Evolutionary conservation across 169 alveolate genomes (phyloP).

Genomic region (Neospora caninum): DNA sequence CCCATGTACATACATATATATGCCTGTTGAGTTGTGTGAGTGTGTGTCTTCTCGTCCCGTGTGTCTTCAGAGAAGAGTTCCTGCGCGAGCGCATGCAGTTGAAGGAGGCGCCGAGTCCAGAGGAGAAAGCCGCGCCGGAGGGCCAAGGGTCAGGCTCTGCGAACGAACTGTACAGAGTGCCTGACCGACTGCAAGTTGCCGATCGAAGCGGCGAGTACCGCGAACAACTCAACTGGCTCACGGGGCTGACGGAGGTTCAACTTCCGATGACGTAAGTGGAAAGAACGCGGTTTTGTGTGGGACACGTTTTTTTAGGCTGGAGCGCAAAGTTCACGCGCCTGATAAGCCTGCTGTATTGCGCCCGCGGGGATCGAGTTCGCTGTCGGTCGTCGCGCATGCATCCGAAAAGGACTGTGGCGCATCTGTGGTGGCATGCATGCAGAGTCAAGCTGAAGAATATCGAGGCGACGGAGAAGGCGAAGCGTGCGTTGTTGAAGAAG

Average conservation of each 20-base stretch:
- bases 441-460: conserved; percentile 70
- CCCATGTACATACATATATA: background rate
- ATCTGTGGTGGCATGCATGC: background rate
- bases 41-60: background rate
- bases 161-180: background rate
- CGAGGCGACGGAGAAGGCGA: conserved; percentile 73
- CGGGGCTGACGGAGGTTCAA: conserved; percentile 72
- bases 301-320: no score
- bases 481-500: conserved; percentile 63
- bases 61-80: conserved; percentile 18
- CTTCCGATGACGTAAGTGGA: conserved; percentile 67
- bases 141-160: background rate
- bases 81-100: conserved; percentile 45
- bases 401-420: no score
- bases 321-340: no score
- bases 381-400: no score
- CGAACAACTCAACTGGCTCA: conserved; percentile 72
- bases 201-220: conserved; percentile 55
- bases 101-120: conserved; percentile 11
- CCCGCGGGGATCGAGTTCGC: no score
- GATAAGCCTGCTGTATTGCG: no score
- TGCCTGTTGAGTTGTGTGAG: background rate
- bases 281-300: no score
- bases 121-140: background rate
- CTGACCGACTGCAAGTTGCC: conserved; percentile 26